These are phyloP conservation scores for Simmondsia chinensis DNA, from an alignment of 148 eudicot species.

Conservation along the genomic window DNA sequence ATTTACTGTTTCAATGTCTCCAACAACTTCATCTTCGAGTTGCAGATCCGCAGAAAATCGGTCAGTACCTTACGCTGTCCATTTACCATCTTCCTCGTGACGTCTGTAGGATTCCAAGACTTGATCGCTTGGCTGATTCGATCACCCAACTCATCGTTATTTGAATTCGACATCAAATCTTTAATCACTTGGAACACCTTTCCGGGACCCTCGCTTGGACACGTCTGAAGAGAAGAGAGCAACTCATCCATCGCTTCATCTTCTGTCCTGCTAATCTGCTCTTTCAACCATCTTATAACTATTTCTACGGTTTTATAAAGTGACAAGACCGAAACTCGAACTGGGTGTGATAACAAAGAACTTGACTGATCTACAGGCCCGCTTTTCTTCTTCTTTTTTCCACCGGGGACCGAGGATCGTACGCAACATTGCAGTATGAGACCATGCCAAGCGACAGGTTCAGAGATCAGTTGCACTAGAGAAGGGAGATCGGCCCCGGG, in stretches of 20 bases:
- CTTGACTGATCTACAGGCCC: conserved; percentile 44
- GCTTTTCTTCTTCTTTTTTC: conserved; percentile 93
- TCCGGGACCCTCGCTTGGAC: conserved; percentile 50
- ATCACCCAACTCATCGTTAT: conserved; percentile 52
- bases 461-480: conserved; percentile 68
- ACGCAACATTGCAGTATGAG: conserved; percentile 60
- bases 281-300: conserved; percentile 52
- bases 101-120: conserved; percentile 64
- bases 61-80: conserved; percentile 40
- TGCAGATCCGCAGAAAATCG: conserved; percentile 62
- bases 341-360: conserved; percentile 30
- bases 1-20: conserved; percentile 40
- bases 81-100: conserved; percentile 41
- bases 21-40: conserved; percentile 47
- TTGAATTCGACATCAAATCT: conserved; percentile 19
- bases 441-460: conserved; percentile 79
- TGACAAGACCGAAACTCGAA: conserved; percentile 47
- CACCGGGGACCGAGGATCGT: conserved; percentile 59
- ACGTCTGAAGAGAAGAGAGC: conserved; percentile 32
- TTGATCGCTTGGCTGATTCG: conserved; percentile 46
- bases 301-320: conserved; percentile 35
- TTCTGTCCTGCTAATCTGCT: conserved; percentile 36
- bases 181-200: conserved; percentile 38
- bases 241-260: conserved; percentile 34
- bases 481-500: conserved; percentile 50